A percentile compares a stretch with the other conserved stretches of the same genome.
Evolutionary conservation across 176 grass and related monocot genomes (phyloP).

Genomic region (Puya raimondii): DNA sequence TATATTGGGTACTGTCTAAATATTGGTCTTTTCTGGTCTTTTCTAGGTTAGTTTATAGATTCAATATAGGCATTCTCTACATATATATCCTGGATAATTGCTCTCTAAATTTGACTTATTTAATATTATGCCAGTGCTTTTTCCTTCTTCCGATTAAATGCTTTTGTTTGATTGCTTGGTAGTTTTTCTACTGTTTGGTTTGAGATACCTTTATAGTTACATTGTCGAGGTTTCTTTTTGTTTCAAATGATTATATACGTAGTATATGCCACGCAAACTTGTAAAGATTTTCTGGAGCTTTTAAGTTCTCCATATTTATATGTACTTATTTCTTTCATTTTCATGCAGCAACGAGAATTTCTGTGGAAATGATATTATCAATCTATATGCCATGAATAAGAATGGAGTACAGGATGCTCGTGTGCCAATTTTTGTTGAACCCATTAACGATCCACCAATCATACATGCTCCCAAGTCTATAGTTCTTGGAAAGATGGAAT

Average conservation of each 20-base stretch:
- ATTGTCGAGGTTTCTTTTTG: no score
- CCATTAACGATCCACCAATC: constrained; percentile 64
- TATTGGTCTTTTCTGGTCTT: not conserved
- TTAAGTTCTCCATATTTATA: not conserved
- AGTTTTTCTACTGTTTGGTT: not conserved
- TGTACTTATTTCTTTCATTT: constrained; percentile 1
- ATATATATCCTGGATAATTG: no score
- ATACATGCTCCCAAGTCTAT: constrained; percentile 60
- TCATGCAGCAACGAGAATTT: constrained; percentile 62
- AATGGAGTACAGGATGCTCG: constrained; percentile 36
- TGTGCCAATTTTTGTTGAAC: constrained; percentile 45
- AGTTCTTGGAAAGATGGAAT: constrained; percentile 39
- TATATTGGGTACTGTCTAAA: constrained; percentile 54
- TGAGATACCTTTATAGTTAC: not conserved
- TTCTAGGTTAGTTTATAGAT: no score
- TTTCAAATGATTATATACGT: no score
- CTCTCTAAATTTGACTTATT: not conserved
- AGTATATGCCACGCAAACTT: no score
- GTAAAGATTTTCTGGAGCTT: no score
- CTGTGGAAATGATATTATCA: constrained; percentile 55
- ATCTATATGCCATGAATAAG: constrained; percentile 35
- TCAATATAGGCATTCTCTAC: no score
- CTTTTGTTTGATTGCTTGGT: not conserved
- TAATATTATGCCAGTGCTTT: not conserved
- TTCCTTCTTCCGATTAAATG: not conserved